Conservation (phyloP, 257 asterid species). For the Jaltomata sinuosa region DNA sequence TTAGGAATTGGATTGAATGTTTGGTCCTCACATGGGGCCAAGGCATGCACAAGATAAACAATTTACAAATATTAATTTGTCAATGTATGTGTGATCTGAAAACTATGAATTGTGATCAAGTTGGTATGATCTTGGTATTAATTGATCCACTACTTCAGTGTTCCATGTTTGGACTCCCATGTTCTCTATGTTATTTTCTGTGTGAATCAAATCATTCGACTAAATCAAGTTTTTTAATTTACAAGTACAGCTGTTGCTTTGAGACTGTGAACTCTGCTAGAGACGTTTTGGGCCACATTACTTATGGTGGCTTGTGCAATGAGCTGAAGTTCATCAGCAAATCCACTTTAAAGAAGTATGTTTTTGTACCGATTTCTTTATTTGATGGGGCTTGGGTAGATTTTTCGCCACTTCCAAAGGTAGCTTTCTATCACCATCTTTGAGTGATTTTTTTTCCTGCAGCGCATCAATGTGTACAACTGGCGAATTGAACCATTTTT, state of each 20-base stretch:
- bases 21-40: not conserved
- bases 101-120: not conserved
- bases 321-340: not conserved
- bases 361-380: not conserved
- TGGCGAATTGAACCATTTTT: not conserved
- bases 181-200: not conserved
- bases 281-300: not conserved
- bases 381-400: slow-evolving; percentile 18
- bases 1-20: not conserved
- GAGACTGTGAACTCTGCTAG: not conserved
- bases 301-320: not conserved
- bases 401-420: slow-evolving; percentile 11
- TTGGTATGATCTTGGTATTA: not conserved
- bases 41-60: not conserved
- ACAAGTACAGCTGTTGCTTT: not conserved
- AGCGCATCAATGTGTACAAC: not conserved
- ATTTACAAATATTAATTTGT: not conserved
- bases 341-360: slow-evolving; percentile 1
- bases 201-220: not conserved
- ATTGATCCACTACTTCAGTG: not conserved
- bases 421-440: not conserved
- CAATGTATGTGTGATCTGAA: not conserved
- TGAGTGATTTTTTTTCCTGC: not conserved
- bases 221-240: not conserved
- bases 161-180: not conserved